Base-by-base conservation (phyloP, 108 stramenopile genomes). In the Skeletonema tropicum region DNA sequence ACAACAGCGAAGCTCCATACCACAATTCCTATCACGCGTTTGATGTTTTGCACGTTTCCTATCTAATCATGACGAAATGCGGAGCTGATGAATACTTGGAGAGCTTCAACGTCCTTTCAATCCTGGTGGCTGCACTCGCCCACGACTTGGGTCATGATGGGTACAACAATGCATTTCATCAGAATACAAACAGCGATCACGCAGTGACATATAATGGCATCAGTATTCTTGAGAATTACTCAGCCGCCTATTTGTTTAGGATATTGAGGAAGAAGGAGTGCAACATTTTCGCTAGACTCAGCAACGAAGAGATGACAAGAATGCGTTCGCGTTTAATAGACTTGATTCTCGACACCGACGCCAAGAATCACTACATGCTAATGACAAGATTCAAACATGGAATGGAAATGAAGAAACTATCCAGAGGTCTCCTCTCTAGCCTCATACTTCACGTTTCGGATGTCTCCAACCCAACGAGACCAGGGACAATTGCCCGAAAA, bases 91-190 rank as follows among this genome's bases (percentile, higher is more conserved):
- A 73, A 60, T 80, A 80, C 49, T 57, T 84, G 30, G 83, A 85
- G 69, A 85, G 75, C 52, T 70, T 83, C 70, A 79, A 88, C 73
- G 63, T 80, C 13, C 63, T 89, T 0, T 86, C 84, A 6, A 76
- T 88, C 32, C 48, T 88, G 17, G 80, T 91, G 29, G 87, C 82
- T 14, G 85, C 83, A 6, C 33, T 88, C 17, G 84, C 77, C 32
- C 90, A 91, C 80, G 90, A 91, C 74, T 68, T 87, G 17, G 90
- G 86, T 30, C 90, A 91, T 85, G 87, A 87, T 39, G 90, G 90
- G 11, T 71, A 60, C 25, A 89, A 85, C 68, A 87, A 88, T 70
- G 46, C 82, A 25, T 91, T 88, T 48, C 86, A 87, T 38, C 70
- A 80, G 45, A 69, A 76, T 62, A 83, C 86, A n/a, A 26, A 49